Base-by-base conservation (phyloP, 148 eudicot genomes). In the Heliamphora exappendiculata region DNA sequence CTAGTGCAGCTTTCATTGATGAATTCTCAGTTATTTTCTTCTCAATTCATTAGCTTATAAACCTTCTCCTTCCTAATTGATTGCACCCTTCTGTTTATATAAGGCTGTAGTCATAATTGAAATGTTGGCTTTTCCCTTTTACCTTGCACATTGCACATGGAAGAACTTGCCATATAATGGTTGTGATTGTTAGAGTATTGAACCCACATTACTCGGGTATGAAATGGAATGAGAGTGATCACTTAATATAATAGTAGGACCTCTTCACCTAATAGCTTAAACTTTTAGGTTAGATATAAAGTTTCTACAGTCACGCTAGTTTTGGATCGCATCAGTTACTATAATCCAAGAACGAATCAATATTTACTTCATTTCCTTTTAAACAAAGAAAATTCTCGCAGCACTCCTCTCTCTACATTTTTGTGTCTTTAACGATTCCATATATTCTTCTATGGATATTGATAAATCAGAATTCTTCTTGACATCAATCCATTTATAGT, bases 1-100 rank as follows among this genome's bases (percentile, higher is more conserved):
- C 37, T 65, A 75, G 80, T 62, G 59, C 36, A 78, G 79, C 74
- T 34, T 57, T 59, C 24, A 29, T 76, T 47, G 28, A 80, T 75
- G 37, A 68, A 80, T 42, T 68, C 17, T 76, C 51, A 45, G 1
- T 74, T 67, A 26, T 63, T 75, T 72, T 13, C 41, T 54, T 74
- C 31, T 7, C 17, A 31, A 39, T 44, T 47, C 72, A 49, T 65
- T 24, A 16, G 47, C 17, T 50, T n/a, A 19, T 75, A 31, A 10
- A 17, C 29, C 1, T 31, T 65, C 11, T 9, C 3, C n/a, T 11
- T 39, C 51, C 34, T 39, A 45, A 63, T 41, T 69, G 51, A 63
- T 24, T 71, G 29, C 60, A 10, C 50, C 62, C 36, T 26, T 42
- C 44, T 33, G 2, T 10, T 54, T 0, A 4, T 72, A 8, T n/a